Evolutionary conservation across 139 green algal species (phyloP), one percentile per base, ranked within the genome.

Genomic region (Micromonas commoda): DNA sequence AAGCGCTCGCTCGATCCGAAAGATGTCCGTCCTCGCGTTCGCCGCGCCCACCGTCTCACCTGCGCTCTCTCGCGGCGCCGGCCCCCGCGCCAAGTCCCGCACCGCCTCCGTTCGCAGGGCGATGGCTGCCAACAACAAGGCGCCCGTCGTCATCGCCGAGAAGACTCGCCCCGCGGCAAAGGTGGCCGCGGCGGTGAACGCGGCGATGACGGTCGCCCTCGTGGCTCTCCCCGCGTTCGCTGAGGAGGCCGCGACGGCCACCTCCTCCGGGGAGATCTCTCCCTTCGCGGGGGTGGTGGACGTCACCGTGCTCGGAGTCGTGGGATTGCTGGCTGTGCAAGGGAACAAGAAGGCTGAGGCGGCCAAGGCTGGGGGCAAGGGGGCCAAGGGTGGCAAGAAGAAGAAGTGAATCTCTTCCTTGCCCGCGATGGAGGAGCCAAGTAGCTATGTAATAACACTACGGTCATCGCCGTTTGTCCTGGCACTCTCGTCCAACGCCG

Each of bases 261-360:
- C 64, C 24, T 33, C 63, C 28, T 21, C 28, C 24, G 32, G 9
- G 53, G 68, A 75, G 38, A 75, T 75, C 1, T 75, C 68, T 13
- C 68, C 68, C 23, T 75, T 63, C 37, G 68, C 68, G 9, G 68
- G 68, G 4, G 68, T 75, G 1, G 68, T 75, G 20, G 68, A 75
- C 29, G 29, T 75, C 19, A 34, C 68, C 37, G 68, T 61, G 34
- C 38, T 75, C 1, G 35, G 21, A 13, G n/a, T 63, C 4, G 20
- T 75, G 20, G 68, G 3, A 13, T 28, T 53, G 52, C 53, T 75
- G 20, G 68, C 68, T 20, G 31, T 61, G 37, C 37, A 61, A 3
- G 68, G 68, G 37, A 75, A 75, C 68, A 39, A 75, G 23, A 75
- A 75, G 37, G 29, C 23, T 2, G 37, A 38, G 64, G 26, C 26